phyloP scores from a whole-genome alignment of 163 green algal genomes.

The Scenedesmus sp. region DNA sequence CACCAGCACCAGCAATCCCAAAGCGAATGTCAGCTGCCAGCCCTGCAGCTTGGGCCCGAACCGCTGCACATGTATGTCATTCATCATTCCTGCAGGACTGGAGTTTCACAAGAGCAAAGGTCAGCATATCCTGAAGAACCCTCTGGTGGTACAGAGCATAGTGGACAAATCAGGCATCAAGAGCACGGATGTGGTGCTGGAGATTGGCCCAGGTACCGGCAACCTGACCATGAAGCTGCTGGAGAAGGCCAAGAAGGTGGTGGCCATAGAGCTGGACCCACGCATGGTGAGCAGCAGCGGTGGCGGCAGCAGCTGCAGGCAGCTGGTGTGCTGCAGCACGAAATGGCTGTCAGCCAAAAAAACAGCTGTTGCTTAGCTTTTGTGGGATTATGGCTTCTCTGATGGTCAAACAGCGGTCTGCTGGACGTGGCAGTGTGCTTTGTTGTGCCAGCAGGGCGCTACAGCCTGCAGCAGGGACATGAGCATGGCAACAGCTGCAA shows the following conservation, averaged over 20 bases:
- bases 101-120: conserved; percentile 99
- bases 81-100: conserved; percentile 54
- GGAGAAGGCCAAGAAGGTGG: conserved; percentile 95
- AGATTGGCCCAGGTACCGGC: conserved; percentile 97
- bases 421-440: too few relatives aligned
- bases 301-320: neutral
- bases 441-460: too few relatives aligned
- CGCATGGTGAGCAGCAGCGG: conserved; percentile 88
- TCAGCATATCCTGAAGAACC: conserved; percentile 99
- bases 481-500: too few relatives aligned
- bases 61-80: neutral
- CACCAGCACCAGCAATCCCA: conserved; percentile 3
- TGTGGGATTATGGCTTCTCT: too few relatives aligned
- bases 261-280: conserved; percentile 97
- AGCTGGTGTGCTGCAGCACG: too few relatives aligned
- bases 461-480: too few relatives aligned
- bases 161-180: conserved; percentile 98
- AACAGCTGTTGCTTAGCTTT: too few relatives aligned
- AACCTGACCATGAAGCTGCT: conserved; percentile 99
- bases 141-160: conserved; percentile 94
- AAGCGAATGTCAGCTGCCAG: neutral
- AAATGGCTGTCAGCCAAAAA: too few relatives aligned
- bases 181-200: conserved; percentile 96
- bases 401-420: too few relatives aligned
- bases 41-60: neutral